Base-by-base conservation (phyloP, 768 basidiomycete species). In the Leucosporidium yakuticum region DNA sequence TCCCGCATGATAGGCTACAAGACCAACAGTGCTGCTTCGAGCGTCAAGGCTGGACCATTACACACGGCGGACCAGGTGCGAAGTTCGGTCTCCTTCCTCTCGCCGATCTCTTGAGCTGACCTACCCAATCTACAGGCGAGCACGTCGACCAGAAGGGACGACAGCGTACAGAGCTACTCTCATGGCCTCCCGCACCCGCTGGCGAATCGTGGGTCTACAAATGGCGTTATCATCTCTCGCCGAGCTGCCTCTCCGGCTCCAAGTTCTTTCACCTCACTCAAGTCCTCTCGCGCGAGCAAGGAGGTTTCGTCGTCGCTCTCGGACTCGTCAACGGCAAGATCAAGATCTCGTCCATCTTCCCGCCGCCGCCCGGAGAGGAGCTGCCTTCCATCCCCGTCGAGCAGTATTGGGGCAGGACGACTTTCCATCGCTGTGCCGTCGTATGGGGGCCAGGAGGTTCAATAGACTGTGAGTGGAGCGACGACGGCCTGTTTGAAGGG, bases 251-350 rank as follows among this genome's bases (percentile, higher is more conserved):
- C 17, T 50, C 69, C 8, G 29, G 57, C n/a, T 64, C 49, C 62
- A 66, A 67, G 57, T 70, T 70, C 62, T 70, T 70, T 39, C 69
- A 70, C 59, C 51, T 70, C 44, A 70, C 65, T 9, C 69, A 70
- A 49, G 51, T 70, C 34, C 54, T 70, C 59, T 67, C 69, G 31
- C 65, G 69, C 32, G 69, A 64, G 9, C 34, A 36, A 20, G 62
- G 65, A 32, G 69, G 69, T 0, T 70, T 60, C 47, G 62, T 70
- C 23, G 57, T 70, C 59, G 53, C 65, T 17, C 64, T 70, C 48
- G 69, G 69, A 19, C 57, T 70, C 64, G 69, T 70, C 34, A 31
- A 66, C 14, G 11, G 25, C 69, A 67, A 61, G n/a, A 20, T 70
- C 47, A 56, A 53, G 36, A 61, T 70, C 58, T 50, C 25, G 32